phyloP scores from a whole-genome alignment of 2,329 filamentous ascomycete genomes.

The Neospermospora avenae region DNA sequence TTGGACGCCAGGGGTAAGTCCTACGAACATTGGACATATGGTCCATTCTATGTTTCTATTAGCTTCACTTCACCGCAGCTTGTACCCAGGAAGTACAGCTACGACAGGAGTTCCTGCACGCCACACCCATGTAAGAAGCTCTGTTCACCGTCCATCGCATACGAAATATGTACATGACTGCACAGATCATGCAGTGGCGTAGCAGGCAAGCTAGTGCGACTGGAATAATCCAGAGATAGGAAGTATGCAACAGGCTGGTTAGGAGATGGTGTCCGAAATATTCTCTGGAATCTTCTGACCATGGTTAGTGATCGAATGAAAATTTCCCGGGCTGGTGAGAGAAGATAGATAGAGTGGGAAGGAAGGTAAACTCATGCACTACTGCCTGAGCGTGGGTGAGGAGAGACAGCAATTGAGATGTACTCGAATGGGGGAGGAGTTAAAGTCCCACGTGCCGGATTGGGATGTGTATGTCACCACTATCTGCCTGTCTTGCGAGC shows the following conservation, averaged over 20 bases:
- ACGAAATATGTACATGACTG: background rate
- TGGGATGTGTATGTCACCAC: background rate
- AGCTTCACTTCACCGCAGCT: background rate
- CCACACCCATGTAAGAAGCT: slow-evolving; percentile 4
- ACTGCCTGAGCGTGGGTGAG: background rate
- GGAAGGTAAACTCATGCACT: background rate
- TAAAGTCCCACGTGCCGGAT: background rate
- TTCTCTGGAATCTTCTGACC: background rate
- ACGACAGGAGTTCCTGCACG: slow-evolving; percentile 17
- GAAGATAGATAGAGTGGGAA: background rate
- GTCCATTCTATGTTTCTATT: background rate
- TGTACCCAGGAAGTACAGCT: background rate
- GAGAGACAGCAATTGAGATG: background rate
- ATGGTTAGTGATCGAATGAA: background rate
- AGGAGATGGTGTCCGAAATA: background rate
- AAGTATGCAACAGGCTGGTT: background rate
- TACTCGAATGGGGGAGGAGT: background rate
- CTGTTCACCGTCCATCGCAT: background rate
- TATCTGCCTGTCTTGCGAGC: background rate
- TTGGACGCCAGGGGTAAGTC: background rate
- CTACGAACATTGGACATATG: background rate
- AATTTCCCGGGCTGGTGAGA: background rate
- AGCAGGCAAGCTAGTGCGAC: background rate
- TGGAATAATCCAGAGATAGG: background rate
- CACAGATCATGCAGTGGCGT: background rate